Evolutionary conservation across 2,329 filamentous ascomycete genomes (phyloP), one percentile per base, ranked within the genome.

Genomic region (Penicillium vulpinum): DNA sequence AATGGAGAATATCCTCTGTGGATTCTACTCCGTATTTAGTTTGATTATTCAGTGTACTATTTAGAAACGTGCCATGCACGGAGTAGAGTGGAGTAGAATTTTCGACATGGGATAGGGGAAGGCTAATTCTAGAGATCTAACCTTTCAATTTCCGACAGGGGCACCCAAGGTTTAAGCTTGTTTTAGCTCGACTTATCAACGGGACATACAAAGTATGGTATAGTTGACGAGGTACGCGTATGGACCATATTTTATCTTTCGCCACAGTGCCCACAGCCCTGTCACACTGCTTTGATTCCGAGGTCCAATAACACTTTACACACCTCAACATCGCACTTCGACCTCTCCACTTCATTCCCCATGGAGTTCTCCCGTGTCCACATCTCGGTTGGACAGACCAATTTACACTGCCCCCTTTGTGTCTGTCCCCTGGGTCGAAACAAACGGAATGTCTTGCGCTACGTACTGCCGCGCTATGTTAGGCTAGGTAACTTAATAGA

Each of bases 141-240:
- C 26, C 15, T 54, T 51, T 52, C 48, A 60, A 60, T 58, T 53
- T 58, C 45, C 36, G 43, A 57, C 33, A 58, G 53, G 60, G 60
- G 54, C 18, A 50, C 48, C 47, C 39, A 56, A 58, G 33, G 60
- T 63, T 62, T 62, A 63, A 62, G 61, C 61, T 63, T 63, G 53
- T 52, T 63, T 59, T 62, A 61, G 48, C 61, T 60, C 61, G 46
- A 28, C 54, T 28, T 62, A 44, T 62, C 40, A 45, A 31, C 29
- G 55, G 38, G 38, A 48, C 24, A 33, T 47, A n/a, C n/a, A 49
- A 28, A 18, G 13, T 28, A 39, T 38, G 29, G 44, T 46, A 46
- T 22, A 16, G 49, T 51, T 41, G 9, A 47, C 18, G 8, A 41
- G 26, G 26, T 54, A 60, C 54, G 51, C 54, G 47, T 54, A 36